Percentiles rank a stretch among this genome's conserved stretches.
Evolutionary conservation across 345 rosid species (phyloP).

Genomic region (Eutrema japonicum): DNA sequence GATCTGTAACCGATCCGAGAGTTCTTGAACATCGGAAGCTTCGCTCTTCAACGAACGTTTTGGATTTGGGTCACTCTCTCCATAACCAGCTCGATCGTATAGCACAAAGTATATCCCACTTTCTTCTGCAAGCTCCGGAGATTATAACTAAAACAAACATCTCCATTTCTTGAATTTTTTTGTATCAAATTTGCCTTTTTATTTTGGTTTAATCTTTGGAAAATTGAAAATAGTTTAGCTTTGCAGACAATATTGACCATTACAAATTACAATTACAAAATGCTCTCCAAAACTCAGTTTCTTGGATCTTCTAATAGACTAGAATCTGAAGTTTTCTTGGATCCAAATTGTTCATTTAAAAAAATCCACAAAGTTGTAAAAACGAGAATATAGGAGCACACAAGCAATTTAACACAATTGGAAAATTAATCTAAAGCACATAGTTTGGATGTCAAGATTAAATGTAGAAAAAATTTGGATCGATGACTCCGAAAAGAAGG

Average conservation of each 20-base stretch:
- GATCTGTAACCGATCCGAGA: slow-evolving; percentile 69
- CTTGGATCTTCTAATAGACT: not conserved
- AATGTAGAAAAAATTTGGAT: not conserved
- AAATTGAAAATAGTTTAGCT: not conserved
- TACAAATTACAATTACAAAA: too few species aligned
- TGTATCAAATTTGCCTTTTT: not conserved
- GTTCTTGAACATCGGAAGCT: slow-evolving; percentile 75
- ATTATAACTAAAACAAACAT: slow-evolving; percentile 48
- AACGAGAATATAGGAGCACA: not conserved
- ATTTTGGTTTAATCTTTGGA: not conserved
- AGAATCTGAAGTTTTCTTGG: not conserved
- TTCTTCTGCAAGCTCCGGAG: slow-evolving; percentile 74
- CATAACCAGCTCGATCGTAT: slow-evolving; percentile 91
- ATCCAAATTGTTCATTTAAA: not conserved
- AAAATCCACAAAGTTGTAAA: not conserved
- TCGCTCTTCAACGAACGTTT: slow-evolving; percentile 73
- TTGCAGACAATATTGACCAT: not conserved
- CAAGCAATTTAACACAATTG: not conserved
- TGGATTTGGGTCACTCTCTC: slow-evolving; percentile 81
- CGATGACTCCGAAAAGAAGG: not conserved
- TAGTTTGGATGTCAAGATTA: slow-evolving; percentile 9
- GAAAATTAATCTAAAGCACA: slow-evolving; percentile 1
- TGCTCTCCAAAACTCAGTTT: not conserved
- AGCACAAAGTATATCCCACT: slow-evolving; percentile 67
- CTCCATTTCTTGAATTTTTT: not conserved